Evolutionary conservation across 2,329 filamentous ascomycete species (phyloP).

Genomic region (Zasmidium citrigriseum): DNA sequence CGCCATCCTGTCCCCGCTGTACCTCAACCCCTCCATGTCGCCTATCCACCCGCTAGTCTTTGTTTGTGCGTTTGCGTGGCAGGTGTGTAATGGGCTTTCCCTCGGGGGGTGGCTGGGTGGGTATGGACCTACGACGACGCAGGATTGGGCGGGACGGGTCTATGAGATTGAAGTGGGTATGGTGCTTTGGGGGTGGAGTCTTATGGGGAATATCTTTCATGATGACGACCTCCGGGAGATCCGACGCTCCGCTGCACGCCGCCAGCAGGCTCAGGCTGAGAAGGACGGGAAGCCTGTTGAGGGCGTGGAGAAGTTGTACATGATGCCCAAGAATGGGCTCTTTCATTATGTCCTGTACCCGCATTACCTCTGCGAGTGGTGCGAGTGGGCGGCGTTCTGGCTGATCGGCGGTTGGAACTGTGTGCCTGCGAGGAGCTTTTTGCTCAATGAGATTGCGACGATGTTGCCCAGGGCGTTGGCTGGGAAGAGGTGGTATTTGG

Average conservation of each 20-base stretch:
- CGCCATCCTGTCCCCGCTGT: slow-evolving; percentile 76
- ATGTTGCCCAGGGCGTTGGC: slow-evolving; percentile 86
- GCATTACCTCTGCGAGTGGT: slow-evolving; percentile 95
- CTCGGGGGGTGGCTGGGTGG: slow-evolving; percentile 81
- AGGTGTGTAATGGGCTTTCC: slow-evolving; percentile 75
- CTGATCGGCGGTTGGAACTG: slow-evolving; percentile 68
- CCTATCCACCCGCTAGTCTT: slow-evolving; percentile 76
- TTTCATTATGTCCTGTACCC: slow-evolving; percentile 84
- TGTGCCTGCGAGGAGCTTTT: slow-evolving; percentile 75
- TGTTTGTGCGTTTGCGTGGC: slow-evolving; percentile 67
- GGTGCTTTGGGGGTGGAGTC: slow-evolving; percentile 72
- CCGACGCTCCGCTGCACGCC: slow-evolving; percentile 65
- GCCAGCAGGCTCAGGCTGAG: slow-evolving; percentile 53
- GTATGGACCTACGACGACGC: slow-evolving; percentile 68
- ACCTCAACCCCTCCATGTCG: slow-evolving; percentile 86
- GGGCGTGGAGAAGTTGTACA: slow-evolving; percentile 77
- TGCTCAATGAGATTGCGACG: slow-evolving; percentile 82
- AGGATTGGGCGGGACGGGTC: slow-evolving; percentile 51
- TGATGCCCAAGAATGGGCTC: slow-evolving; percentile 78
- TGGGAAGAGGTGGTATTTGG: slow-evolving; percentile 82
- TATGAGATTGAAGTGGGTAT: slow-evolving; percentile 63
- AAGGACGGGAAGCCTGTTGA: slow-evolving; percentile 48
- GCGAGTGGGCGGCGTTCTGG: slow-evolving; percentile 92
- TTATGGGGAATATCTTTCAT: slow-evolving; percentile 81
- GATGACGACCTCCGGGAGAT: slow-evolving; percentile 90